Evolutionary conservation across 2,329 filamentous ascomycete genomes (phyloP).

Genomic region (Hortaea werneckii): DNA sequence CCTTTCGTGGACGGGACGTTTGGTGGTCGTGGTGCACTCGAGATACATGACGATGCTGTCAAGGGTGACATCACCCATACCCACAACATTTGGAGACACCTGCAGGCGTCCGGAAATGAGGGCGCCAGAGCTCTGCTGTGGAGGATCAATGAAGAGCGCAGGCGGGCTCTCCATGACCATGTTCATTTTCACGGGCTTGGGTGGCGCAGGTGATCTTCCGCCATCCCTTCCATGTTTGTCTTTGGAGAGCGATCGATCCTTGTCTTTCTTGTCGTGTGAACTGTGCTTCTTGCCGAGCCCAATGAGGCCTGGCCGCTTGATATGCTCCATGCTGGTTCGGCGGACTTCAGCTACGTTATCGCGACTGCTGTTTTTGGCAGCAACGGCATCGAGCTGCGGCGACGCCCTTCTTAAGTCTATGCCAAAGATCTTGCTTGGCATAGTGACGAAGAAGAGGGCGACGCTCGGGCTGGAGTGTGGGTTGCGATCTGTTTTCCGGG

Average conservation of each 20-base stretch:
- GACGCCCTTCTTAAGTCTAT: slow-evolving; percentile 18
- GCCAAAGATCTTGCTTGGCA: slow-evolving; percentile 25
- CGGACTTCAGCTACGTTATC: slow-evolving; percentile 9
- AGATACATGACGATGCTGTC: slow-evolving; percentile 65
- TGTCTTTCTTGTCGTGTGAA: slow-evolving; percentile 9
- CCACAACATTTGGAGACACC: slow-evolving; percentile 56
- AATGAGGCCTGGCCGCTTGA: slow-evolving; percentile 21
- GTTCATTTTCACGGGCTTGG: slow-evolving; percentile 42
- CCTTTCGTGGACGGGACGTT: slow-evolving; percentile 69
- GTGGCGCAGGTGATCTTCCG: slow-evolving; percentile 8
- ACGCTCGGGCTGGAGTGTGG: neutral
- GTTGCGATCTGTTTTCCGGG: neutral
- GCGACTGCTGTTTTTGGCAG: slow-evolving; percentile 9
- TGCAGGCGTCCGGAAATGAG: slow-evolving; percentile 76
- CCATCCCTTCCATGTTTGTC: slow-evolving; percentile 15
- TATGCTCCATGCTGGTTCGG: slow-evolving; percentile 25
- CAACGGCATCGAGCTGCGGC: slow-evolving; percentile 3
- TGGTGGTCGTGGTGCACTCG: slow-evolving; percentile 60
- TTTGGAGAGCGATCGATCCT: slow-evolving; percentile 20
- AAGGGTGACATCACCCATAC: slow-evolving; percentile 48
- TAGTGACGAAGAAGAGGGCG: slow-evolving; percentile 8
- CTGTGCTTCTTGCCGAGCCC: slow-evolving; percentile 11
- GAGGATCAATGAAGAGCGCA: slow-evolving; percentile 68
- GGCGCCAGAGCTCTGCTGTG: slow-evolving; percentile 68
- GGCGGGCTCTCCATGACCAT: slow-evolving; percentile 76